phyloP scores from a whole-genome alignment of 345 rosid species.

The Pistacia integerrima region DNA sequence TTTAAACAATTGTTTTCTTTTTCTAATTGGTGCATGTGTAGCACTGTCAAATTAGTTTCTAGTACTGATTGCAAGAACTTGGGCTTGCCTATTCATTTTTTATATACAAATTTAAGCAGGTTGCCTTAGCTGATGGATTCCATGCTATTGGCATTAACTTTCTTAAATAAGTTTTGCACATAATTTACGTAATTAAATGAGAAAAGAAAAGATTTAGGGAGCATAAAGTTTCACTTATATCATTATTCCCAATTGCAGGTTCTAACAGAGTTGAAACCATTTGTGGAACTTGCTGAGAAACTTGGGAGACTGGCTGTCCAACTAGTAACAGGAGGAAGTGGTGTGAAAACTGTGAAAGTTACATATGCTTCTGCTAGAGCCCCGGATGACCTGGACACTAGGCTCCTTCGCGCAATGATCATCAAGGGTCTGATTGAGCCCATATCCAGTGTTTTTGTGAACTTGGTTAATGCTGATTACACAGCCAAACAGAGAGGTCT shows the following conservation, averaged over 20 bases:
- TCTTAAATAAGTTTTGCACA: neutral
- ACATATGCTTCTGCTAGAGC: constrained; percentile 78
- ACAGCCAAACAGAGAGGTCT: constrained; percentile 84
- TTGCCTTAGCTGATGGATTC: neutral
- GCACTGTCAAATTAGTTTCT: neutral
- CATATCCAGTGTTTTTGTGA: constrained; percentile 67
- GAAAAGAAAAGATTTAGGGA: neutral
- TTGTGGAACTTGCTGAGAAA: constrained; percentile 70
- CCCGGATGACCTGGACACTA: constrained; percentile 84
- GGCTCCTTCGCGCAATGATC: constrained; percentile 84
- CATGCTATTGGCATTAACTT: neutral
- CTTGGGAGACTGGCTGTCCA: constrained; percentile 84
- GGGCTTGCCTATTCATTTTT: neutral
- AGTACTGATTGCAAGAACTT: neutral
- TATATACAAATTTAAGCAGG: neutral
- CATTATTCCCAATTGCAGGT: constrained; percentile 47
- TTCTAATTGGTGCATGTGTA: neutral
- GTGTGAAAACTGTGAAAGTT: constrained; percentile 74
- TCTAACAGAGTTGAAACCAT: constrained; percentile 81
- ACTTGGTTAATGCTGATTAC: constrained; percentile 80
- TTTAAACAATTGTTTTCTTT: no score
- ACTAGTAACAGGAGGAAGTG: constrained; percentile 83
- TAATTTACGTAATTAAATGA: neutral
- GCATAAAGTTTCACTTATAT: neutral
- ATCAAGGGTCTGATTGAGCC: constrained; percentile 80